phyloP scores from a whole-genome alignment of 2,329 filamentous ascomycete species.

The Botrytis sinoallii region DNA sequence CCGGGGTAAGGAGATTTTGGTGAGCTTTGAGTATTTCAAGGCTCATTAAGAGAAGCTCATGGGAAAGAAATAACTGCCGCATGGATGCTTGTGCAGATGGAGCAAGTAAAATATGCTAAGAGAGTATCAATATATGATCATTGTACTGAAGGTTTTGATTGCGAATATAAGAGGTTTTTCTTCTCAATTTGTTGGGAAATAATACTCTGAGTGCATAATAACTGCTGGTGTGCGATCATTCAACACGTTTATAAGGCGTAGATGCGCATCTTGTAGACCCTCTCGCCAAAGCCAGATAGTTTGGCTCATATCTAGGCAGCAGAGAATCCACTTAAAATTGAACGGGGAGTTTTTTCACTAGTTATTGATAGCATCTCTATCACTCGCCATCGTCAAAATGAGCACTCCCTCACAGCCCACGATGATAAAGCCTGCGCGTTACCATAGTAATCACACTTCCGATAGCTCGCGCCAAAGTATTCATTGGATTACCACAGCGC shows the following conservation, averaged over 20 bases:
- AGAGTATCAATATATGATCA: background rate
- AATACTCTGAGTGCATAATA: background rate
- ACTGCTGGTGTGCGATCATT: background rate
- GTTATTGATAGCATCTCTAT: background rate
- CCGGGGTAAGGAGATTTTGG: accelerated
- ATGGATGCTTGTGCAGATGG: background rate
- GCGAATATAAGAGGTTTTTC: background rate
- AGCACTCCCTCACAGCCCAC: background rate
- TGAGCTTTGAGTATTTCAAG: background rate
- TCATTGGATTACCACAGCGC: background rate
- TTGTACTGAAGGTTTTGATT: background rate
- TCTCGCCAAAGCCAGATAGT: background rate
- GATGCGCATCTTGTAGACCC: background rate
- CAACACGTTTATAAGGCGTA: background rate
- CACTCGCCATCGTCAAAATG: background rate
- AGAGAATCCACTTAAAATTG: background rate
- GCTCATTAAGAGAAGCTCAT: background rate
- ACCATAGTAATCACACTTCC: background rate
- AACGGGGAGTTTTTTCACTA: background rate
- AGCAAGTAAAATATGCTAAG: background rate
- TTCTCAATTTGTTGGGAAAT: background rate
- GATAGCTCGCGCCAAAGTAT: background rate
- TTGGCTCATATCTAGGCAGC: background rate
- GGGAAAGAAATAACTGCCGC: background rate
- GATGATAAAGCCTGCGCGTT: background rate